phyloP scores from a whole-genome alignment of 306 rosid species.

The Fagus sylvatica region DNA sequence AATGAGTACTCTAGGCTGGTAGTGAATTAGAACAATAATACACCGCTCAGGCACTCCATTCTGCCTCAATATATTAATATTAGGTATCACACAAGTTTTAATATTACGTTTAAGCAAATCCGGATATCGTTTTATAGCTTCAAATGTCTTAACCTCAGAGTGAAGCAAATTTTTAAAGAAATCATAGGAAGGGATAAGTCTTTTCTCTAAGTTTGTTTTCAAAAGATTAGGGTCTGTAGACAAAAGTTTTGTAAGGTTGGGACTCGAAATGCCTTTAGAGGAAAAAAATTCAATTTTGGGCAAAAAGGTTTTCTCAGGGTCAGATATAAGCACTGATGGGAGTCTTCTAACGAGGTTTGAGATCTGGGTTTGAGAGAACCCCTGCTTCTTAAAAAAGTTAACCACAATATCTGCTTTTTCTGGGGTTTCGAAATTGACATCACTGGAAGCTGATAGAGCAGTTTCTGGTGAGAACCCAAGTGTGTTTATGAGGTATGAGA shows the following conservation, averaged over 20 bases:
- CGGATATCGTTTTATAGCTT: background rate
- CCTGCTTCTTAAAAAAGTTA: conserved; percentile 12
- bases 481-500: conserved; percentile 40
- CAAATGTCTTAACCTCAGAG: conserved; percentile 22
- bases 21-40: background rate
- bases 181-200: conserved; percentile 29
- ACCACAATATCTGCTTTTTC: conserved; percentile 33
- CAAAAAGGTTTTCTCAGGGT: conserved; percentile 15
- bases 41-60: conserved; percentile 26
- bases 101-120: background rate
- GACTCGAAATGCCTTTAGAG: conserved; percentile 36
- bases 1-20: conserved; percentile 14
- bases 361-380: conserved; percentile 26
- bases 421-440: conserved; percentile 18
- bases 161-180: conserved; percentile 10
- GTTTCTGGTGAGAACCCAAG: conserved; percentile 34
- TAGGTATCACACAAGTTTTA: background rate
- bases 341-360: background rate
- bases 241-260: conserved; percentile 19
- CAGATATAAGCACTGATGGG: conserved; percentile 1
- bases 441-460: conserved; percentile 29
- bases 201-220: conserved; percentile 18
- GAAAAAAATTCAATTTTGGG: conserved; percentile 40
- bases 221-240: conserved; percentile 17
- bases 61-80: background rate